Evolutionary conservation across 352 stramenopile species (phyloP).

Genomic region (Phytophthora ohioensis): DNA sequence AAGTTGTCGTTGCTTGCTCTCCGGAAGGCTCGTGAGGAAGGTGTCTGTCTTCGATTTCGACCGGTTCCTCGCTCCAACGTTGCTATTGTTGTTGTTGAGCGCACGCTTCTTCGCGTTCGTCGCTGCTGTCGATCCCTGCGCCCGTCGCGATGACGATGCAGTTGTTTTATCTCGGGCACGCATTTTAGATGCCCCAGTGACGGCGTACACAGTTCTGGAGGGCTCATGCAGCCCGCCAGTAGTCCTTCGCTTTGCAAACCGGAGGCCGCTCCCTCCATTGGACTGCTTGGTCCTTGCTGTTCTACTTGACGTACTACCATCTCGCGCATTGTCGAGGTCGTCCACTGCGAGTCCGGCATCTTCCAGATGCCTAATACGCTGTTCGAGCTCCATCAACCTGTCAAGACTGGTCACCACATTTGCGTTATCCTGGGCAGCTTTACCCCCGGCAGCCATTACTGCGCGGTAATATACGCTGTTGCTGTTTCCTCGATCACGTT

Average conservation of each 20-base stretch:
- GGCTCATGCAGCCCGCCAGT: constrained; percentile 51
- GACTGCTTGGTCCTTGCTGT: constrained; percentile 34
- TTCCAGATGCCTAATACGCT: constrained; percentile 88
- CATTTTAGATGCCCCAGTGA: constrained; percentile 55
- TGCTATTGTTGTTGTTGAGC: constrained; percentile 36
- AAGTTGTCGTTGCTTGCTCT: constrained; percentile 69
- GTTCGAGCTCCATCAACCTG: constrained; percentile 91
- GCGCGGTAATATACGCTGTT: constrained; percentile 51
- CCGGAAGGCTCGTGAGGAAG: constrained; percentile 67
- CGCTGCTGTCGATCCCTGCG: constrained; percentile 17
- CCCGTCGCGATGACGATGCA: constrained; percentile 10
- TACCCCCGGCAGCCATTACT: constrained; percentile 31
- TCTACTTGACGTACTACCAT: constrained; percentile 34
- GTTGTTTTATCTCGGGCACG: constrained; percentile 40
- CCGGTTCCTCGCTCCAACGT: constrained; percentile 21
- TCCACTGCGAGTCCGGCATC: constrained; percentile 64
- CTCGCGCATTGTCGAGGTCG: constrained; percentile 39
- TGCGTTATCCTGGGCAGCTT: constrained; percentile 32
- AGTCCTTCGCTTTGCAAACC: constrained; percentile 64
- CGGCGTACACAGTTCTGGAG: constrained; percentile 62
- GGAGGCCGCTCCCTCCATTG: constrained; percentile 35
- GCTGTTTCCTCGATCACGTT: constrained; percentile 26
- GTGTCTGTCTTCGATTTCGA: constrained; percentile 41
- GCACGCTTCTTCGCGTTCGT: constrained; percentile 45
- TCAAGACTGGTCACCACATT: constrained; percentile 84